Base-by-base conservation (phyloP, 257 asterid species). In the Solanum bulbocastanum region DNA sequence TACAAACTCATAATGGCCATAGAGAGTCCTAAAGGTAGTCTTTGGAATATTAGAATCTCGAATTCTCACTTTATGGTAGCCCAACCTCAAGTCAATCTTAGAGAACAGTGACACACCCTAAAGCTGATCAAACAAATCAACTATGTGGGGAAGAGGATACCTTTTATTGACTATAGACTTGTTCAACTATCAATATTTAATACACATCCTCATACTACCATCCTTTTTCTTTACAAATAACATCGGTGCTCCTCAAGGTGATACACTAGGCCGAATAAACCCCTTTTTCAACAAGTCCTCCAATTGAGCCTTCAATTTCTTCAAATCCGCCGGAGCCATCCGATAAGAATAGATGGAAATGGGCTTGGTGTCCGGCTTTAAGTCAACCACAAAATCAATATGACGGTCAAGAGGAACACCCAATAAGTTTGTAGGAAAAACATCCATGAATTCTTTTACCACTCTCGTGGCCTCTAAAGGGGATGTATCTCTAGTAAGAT, bases 141-240 rank as follows among this genome's bases (percentile, higher is more conserved):
- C 65, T 18, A 20, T 56, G 11, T 0, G 1, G 23, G n/a, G 5
- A 3, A 56, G 0, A 7, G 0, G 25, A 7, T 56, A 56, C 3
- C 10, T 18, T 6, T 56, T 56, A 22, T 56, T 56, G 5, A 56
- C 25, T 7, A 8, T 56, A 6, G 1, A 25, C 11, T 56, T 56
- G n/a, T 56, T 56, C 10, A 56, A 20, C 65, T 56, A 8, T 7
- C 9, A 10, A 18, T 56, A 56, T 7, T 56, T 22, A 18, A 56
- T 56, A 18, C n/a, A 56, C 11, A 56, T 56, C n/a, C 25, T 7
- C n/a, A 56, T 56, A 56, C n/a, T 56, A 20, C 25, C 25, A 56
- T 56, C 25, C 9, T 0, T 56, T 4, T 56, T 56, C 65, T 20
- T 16, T 3, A 56, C 65, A 56, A 56, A 56, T 18, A 56, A 18